These are phyloP conservation scores for Chenopodium album DNA, from an alignment of 148 eudicot genomes.

Conservation along the genomic window DNA sequence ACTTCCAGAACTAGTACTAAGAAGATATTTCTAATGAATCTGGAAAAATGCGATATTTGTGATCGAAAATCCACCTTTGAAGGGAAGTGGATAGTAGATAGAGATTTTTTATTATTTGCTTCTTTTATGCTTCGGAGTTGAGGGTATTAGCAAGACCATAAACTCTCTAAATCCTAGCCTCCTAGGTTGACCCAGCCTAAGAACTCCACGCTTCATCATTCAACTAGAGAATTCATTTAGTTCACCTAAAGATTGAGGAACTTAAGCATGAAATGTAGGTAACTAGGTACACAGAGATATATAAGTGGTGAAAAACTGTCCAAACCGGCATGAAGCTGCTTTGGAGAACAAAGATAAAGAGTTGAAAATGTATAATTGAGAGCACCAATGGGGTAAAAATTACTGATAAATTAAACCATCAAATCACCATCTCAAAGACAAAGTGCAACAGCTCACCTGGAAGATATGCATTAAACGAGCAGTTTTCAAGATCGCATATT, in stretches of 20 bases:
- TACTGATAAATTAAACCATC: background rate
- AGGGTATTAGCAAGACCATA: background rate
- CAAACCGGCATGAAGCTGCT: background rate
- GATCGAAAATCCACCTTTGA: background rate
- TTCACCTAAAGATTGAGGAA: background rate
- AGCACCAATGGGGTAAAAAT: background rate
- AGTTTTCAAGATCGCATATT: slow-evolving; percentile 73
- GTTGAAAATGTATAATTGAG: background rate
- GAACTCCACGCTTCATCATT: no score
- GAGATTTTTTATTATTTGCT: background rate
- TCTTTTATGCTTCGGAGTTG: background rate
- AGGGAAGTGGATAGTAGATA: background rate
- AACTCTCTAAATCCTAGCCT: background rate
- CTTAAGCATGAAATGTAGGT: background rate
- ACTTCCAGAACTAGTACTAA: background rate
- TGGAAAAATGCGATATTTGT: background rate
- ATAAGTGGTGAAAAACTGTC: background rate
- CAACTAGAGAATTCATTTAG: no score
- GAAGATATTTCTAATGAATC: background rate
- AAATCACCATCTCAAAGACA: background rate
- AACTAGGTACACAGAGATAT: background rate
- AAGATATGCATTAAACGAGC: slow-evolving; percentile 55
- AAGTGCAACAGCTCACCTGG: slow-evolving; percentile 48
- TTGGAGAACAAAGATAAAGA: background rate
- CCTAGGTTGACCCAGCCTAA: background rate